A percentile compares a stretch with the other conserved stretches of the same genome.
Evolutionary conservation across 139 green algal species (phyloP).

Genomic region (Chlorella sp.): DNA sequence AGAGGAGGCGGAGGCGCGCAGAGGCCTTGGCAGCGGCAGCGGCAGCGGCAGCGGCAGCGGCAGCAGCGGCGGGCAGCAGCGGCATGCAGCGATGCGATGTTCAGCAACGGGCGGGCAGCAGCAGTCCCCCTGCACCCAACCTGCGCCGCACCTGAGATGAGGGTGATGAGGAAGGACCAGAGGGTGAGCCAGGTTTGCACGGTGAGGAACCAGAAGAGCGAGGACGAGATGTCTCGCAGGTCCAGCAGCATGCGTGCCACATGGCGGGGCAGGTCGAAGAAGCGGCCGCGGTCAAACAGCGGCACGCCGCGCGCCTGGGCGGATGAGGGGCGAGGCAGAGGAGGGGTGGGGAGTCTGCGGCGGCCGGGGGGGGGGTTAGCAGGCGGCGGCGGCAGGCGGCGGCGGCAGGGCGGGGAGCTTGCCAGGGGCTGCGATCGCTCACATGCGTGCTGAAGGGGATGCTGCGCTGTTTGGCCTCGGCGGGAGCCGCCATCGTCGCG

Average conservation of each 20-base stretch:
- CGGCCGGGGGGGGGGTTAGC: not conserved
- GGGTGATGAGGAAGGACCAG: slow-evolving; percentile 33
- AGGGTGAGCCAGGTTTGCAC: slow-evolving; percentile 48
- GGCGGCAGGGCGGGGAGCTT: not conserved
- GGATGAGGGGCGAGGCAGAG: not conserved
- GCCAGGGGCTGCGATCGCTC: not conserved
- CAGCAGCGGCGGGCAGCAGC: no score
- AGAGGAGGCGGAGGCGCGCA: no score
- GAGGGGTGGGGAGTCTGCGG: not conserved
- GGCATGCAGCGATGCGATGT: no score
- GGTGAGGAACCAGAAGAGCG: slow-evolving; percentile 44
- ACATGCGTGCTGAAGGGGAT: slow-evolving; percentile 29
- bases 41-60: no score
- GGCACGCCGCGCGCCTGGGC: slow-evolving; percentile 43
- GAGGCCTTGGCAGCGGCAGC: no score
- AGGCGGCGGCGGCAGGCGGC: not conserved
- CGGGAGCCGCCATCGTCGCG: no score
- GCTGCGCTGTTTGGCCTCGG: not conserved
- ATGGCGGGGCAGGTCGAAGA: slow-evolving; percentile 30
- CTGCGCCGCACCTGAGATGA: slow-evolving; percentile 23
- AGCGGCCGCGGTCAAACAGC: slow-evolving; percentile 32
- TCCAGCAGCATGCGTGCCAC: slow-evolving; percentile 37
- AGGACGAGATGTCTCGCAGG: slow-evolving; percentile 39
- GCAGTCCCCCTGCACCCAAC: not conserved
- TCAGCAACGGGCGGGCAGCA: no score